These are phyloP conservation scores for Thraustochytrium sp. DNA, from an alignment of 352 stramenopile species.

Conservation along the genomic window DNA sequence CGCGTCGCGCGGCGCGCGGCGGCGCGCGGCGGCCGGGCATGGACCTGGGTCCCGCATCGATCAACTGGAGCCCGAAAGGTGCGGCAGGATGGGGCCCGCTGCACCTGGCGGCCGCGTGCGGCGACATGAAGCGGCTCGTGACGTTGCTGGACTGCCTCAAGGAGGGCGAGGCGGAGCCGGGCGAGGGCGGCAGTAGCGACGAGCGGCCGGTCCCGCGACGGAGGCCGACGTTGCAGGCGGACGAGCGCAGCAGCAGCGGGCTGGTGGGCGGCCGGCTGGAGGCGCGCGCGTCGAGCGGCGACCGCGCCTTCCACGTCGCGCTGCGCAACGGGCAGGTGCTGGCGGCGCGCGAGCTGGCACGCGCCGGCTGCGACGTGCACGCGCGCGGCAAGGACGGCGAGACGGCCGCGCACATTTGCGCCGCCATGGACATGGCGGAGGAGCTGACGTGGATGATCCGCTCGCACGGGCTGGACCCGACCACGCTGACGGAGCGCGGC, in stretches of 20 bases:
- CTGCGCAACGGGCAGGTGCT: constrained; percentile 37
- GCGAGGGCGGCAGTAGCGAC: neutral
- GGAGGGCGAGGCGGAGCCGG: neutral
- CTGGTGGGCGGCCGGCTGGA: neutral
- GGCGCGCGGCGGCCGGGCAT: too few species aligned
- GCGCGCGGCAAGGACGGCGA: constrained; percentile 24
- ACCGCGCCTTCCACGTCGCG: constrained; percentile 21
- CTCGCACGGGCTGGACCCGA: constrained; percentile 1
- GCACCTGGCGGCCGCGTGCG: neutral
- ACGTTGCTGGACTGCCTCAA: constrained; percentile 2
- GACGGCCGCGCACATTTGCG: constrained; percentile 36
- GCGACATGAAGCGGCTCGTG: constrained; percentile 31
- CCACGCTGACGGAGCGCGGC: neutral
- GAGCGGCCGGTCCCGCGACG: neutral
- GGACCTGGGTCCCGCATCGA: neutral
- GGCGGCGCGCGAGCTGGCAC: constrained; percentile 19
- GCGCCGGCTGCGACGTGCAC: constrained; percentile 11
- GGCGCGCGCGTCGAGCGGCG: neutral
- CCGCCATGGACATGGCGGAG: constrained; percentile 5
- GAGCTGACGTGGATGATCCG: constrained; percentile 39
- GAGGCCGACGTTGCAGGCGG: neutral
- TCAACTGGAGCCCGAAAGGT: constrained; percentile 32
- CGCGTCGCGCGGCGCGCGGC: too few species aligned
- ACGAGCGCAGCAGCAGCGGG: neutral
- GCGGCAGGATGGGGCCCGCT: constrained; percentile 16